Evolutionary conservation across 768 basidiomycete species (phyloP).

Genomic region (Leucocoprinus leucothites): DNA sequence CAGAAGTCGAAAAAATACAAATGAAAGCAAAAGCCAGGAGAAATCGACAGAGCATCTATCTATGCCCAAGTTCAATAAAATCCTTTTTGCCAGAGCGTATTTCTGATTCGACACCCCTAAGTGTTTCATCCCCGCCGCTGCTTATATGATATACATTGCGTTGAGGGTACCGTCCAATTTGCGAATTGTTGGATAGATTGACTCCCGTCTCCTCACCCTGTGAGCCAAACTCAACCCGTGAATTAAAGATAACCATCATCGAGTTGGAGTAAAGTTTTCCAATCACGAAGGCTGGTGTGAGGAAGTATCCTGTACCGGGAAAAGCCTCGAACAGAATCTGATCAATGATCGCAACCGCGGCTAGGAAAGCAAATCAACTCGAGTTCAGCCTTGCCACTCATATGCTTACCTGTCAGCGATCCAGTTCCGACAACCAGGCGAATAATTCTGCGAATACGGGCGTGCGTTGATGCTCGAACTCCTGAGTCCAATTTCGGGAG

Average conservation of each 20-base stretch:
- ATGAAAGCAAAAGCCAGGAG: no score
- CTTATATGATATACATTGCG: no score
- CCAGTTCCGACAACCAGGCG: constrained; percentile 21
- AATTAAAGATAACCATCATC: constrained; percentile 5
- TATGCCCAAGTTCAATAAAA: no score
- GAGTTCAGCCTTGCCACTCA: no score
- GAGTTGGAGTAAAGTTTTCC: constrained; percentile 23
- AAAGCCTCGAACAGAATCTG: constrained; percentile 16
- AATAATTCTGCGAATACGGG: constrained; percentile 6
- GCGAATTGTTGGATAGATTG: no score
- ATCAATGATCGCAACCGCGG: constrained; percentile 18
- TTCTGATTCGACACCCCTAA: no score
- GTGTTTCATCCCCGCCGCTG: no score
- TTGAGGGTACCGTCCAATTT: no score
- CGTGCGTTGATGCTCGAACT: constrained; percentile 12
- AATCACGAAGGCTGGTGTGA: constrained; percentile 17
- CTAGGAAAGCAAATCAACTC: constrained; percentile 11
- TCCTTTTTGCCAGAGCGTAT: no score
- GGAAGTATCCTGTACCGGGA: constrained; percentile 17
- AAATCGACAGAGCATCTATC: no score
- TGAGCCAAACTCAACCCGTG: neutral
- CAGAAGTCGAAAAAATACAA: no score
- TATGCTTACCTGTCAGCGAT: neutral
- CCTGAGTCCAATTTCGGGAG: constrained; percentile 4
- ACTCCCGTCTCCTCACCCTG: no score